A percentile compares a stretch with the other conserved stretches of the same genome.
These are phyloP conservation scores for Flaveria ramosissima DNA, from an alignment of 129 eudicot species.

Conservation along the genomic window DNA sequence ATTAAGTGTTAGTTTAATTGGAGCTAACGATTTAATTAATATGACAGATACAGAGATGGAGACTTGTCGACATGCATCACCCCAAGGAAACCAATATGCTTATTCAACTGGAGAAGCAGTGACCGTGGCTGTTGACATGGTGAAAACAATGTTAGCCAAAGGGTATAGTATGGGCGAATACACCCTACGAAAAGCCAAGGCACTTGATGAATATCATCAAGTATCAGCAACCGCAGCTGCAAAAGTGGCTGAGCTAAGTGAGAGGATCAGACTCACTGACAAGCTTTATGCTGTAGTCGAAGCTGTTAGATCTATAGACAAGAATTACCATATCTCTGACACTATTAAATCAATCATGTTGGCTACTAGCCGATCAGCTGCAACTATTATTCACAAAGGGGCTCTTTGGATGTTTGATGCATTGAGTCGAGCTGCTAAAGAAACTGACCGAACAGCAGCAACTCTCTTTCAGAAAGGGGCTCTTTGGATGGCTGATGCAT, in stretches of 20 bases:
- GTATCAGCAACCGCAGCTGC: conserved; percentile 88
- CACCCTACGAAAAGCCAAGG: conserved; percentile 70
- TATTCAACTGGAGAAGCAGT: conserved; percentile 86
- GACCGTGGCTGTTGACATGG: conserved; percentile 78
- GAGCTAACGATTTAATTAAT: conserved; percentile 12
- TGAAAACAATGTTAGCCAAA: conserved; percentile 74
- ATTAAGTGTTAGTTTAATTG: conserved; percentile 13
- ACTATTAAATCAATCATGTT: conserved; percentile 53
- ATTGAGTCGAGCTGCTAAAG: neutral
- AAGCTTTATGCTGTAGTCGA: conserved; percentile 73
- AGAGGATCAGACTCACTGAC: conserved; percentile 72
- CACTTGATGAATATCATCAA: conserved; percentile 85
- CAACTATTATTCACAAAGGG: no score
- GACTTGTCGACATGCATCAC: conserved; percentile 57
- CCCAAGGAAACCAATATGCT: conserved; percentile 49
- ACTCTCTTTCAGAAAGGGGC: no score
- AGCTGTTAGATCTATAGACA: conserved; percentile 67
- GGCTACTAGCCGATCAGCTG: no score
- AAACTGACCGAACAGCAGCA: no score
- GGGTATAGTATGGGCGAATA: conserved; percentile 74
- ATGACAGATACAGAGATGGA: conserved; percentile 69
- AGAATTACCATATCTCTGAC: conserved; percentile 62
- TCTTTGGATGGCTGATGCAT: no score
- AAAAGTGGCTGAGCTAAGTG: conserved; percentile 85
- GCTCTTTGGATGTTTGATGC: neutral